Percentiles rank a stretch among this genome's conserved stretches.
Evolutionary conservation across 768 basidiomycete species (phyloP).

Genomic region (Mycena polygramma): DNA sequence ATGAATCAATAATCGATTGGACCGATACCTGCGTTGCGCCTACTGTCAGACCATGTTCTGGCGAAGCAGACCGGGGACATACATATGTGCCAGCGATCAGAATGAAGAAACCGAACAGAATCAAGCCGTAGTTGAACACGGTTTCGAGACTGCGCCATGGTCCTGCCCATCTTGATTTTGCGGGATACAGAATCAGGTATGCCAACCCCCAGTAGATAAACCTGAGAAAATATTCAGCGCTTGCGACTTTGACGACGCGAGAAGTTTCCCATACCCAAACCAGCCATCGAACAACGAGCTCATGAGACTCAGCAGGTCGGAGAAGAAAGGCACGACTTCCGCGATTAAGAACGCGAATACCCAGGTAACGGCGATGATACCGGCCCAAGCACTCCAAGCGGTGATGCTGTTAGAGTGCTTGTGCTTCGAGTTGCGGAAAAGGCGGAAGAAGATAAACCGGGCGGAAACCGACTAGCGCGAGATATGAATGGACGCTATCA

Average conservation of each 20-base stretch:
- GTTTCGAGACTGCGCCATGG: constrained; percentile 45
- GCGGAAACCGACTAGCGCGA: constrained; percentile 52
- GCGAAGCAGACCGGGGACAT: background rate
- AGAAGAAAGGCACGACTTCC: constrained; percentile 49
- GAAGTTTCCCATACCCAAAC: constrained; percentile 36
- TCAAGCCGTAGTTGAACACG: constrained; percentile 46
- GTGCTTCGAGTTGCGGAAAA: constrained; percentile 55
- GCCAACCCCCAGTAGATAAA: constrained; percentile 55
- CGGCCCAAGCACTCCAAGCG: constrained; percentile 41
- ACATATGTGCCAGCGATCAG: constrained; percentile 51
- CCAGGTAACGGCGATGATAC: constrained; percentile 43
- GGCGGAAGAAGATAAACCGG: constrained; percentile 61
- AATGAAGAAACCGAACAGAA: constrained; percentile 47
- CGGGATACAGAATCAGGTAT: constrained; percentile 49
- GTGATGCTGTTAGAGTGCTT: constrained; percentile 42
- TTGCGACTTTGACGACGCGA: background rate
- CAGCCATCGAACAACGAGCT: constrained; percentile 50
- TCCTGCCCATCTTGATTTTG: constrained; percentile 43
- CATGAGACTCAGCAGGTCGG: constrained; percentile 53
- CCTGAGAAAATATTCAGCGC: background rate
- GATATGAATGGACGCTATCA: background rate
- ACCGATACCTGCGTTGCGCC: constrained; percentile 45
- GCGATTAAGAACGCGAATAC: constrained; percentile 44
- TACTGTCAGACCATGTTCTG: constrained; percentile 8
- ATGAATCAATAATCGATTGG: constrained; percentile 52